These are phyloP conservation scores for Exobasidium cylindrosporum DNA, from an alignment of 1,284 basidiomycete species.

Conservation along the genomic window DNA sequence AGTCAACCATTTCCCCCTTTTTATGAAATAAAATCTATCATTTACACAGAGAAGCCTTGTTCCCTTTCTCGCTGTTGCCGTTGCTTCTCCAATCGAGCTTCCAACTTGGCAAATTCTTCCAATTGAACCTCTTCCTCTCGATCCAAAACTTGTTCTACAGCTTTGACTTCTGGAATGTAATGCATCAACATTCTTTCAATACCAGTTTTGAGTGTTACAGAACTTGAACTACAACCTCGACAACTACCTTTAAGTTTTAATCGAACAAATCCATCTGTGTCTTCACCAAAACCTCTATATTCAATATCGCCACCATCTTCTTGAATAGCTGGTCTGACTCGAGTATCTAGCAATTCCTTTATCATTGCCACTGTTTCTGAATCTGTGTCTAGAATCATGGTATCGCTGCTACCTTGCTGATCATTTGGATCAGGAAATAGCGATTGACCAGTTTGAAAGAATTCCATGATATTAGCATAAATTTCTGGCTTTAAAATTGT, in stretches of 20 bases:
- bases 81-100: conserved; percentile 64
- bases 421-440: conserved; percentile 67
- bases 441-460: conserved; percentile 81
- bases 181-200: conserved; percentile 96
- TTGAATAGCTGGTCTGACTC: conserved; percentile 93
- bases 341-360: conserved; percentile 91
- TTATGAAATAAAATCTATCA: not conserved
- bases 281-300: conserved; percentile 69
- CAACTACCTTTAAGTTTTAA: conserved; percentile 95
- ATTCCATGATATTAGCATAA: conserved; percentile 96
- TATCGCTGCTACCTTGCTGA: conserved; percentile 80
- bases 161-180: conserved; percentile 95
- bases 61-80: conserved; percentile 12
- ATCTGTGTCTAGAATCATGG: conserved; percentile 90
- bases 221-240: conserved; percentile 85
- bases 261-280: conserved; percentile 62
- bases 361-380: conserved; percentile 99
- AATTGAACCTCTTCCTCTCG: conserved; percentile 83
- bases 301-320: conserved; percentile 89
- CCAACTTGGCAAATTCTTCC: conserved; percentile 88
- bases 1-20: too few species aligned
- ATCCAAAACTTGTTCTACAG: conserved; percentile 93
- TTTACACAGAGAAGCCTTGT: conserved; percentile 12
- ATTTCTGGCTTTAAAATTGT: conserved; percentile 93
- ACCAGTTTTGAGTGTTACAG: conserved; percentile 75